phyloP scores from a whole-genome alignment of 257 asterid species.

The Plantago ovata region DNA sequence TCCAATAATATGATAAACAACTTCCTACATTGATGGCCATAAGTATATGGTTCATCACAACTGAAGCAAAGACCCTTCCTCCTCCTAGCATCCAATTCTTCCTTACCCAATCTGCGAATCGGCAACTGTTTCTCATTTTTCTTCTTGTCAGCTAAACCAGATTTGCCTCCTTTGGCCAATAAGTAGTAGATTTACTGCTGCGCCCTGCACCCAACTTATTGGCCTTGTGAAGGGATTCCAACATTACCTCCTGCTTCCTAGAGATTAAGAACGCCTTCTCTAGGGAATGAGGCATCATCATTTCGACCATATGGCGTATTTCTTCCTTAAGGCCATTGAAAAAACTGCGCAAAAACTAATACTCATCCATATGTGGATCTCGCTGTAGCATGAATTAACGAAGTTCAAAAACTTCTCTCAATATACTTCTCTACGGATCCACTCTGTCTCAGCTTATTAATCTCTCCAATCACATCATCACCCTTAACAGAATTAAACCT shows the following conservation, averaged over 20 bases:
- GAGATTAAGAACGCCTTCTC: neutral
- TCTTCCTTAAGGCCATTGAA: neutral
- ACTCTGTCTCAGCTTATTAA: too few species aligned
- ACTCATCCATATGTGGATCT: neutral
- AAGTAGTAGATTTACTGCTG: neutral
- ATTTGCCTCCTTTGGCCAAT: too few species aligned
- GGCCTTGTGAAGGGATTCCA: neutral
- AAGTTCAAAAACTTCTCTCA: too few species aligned
- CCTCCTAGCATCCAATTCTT: too few species aligned
- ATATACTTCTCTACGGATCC: too few species aligned
- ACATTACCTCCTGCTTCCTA: neutral
- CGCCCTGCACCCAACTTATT: neutral
- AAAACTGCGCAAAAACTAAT: neutral
- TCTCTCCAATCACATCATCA: too few species aligned
- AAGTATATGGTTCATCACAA: conserved; percentile 1
- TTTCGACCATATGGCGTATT: neutral
- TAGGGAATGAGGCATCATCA: neutral
- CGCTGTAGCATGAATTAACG: neutral
- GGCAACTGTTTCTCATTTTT: neutral
- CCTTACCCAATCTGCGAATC: too few species aligned
- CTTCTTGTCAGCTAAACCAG: neutral
- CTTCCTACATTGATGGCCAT: neutral
- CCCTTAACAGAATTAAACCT: too few species aligned
- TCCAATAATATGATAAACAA: neutral
- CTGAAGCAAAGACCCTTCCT: neutral